Conservation (phyloP, 495 filamentous ascomycete species). For the Xylaria scruposa region DNA sequence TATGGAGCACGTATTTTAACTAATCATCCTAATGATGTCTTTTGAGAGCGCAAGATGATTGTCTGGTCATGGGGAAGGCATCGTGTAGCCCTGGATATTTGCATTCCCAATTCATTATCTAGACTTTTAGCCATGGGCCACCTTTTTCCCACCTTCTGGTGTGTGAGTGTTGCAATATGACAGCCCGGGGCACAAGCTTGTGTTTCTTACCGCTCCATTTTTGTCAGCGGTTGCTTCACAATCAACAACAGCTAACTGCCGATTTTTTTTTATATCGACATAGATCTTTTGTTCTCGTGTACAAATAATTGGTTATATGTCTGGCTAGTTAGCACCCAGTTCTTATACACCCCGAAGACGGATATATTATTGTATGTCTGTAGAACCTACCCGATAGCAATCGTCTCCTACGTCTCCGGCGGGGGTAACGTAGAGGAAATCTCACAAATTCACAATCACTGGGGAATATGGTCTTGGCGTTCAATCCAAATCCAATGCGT, state of each 20-base stretch:
- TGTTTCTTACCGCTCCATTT: not conserved
- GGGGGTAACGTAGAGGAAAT: not conserved
- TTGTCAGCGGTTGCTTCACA: not conserved
- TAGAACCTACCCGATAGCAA: not conserved
- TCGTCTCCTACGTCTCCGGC: not conserved
- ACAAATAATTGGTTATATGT: not conserved
- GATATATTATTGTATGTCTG: not conserved
- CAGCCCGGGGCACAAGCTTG: not conserved
- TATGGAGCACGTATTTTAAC: not conserved
- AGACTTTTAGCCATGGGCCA: not conserved
- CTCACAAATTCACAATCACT: not conserved
- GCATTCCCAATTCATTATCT: not conserved
- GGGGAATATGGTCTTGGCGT: not conserved
- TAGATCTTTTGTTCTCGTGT: not conserved
- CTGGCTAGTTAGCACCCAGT: not conserved
- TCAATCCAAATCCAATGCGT: not conserved
- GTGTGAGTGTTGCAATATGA: not conserved
- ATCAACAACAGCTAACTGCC: not conserved
- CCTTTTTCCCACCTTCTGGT: not conserved
- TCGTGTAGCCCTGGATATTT: not conserved
- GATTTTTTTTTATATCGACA: not conserved
- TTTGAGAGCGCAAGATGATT: not conserved
- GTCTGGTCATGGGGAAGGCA: not conserved
- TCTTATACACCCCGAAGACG: not conserved
- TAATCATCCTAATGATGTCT: not conserved